Evolutionary conservation across 164 flowering plant genomes (phyloP).

Genomic region (Kalanchoe fedtschenkoi): DNA sequence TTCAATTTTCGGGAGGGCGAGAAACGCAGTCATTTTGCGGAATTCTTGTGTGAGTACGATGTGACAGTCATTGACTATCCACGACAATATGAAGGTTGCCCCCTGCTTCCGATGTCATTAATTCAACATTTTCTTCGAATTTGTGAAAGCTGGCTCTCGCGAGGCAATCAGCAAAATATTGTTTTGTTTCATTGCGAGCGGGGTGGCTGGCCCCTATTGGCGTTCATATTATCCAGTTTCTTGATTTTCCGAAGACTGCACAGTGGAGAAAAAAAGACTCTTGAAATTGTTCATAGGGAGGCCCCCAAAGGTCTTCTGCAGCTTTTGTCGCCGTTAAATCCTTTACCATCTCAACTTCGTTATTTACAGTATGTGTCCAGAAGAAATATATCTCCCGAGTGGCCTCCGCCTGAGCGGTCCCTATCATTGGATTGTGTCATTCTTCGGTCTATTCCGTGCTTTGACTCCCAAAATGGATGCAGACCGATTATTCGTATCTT

Average conservation of each 20-base stretch:
- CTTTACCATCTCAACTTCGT: slow-evolving; percentile 90
- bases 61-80: slow-evolving; percentile 90
- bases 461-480: slow-evolving; percentile 74
- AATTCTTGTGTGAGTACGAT: slow-evolving; percentile 71
- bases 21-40: slow-evolving; percentile 80
- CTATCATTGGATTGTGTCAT: slow-evolving; percentile 92
- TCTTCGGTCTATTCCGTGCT: slow-evolving; percentile 79
- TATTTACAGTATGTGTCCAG: slow-evolving; percentile 88
- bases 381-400: slow-evolving; percentile 78
- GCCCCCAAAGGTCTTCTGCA: slow-evolving; percentile 88
- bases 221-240: slow-evolving; percentile 77
- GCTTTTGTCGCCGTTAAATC: slow-evolving; percentile 85
- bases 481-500: slow-evolving; percentile 88
- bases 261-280: slow-evolving; percentile 70
- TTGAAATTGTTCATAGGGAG: slow-evolving; percentile 90
- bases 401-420: slow-evolving; percentile 93
- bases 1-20: slow-evolving; percentile 94
- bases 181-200: slow-evolving; percentile 89
- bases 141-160: slow-evolving; percentile 80
- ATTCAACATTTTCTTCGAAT: slow-evolving; percentile 84
- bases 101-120: slow-evolving; percentile 72
- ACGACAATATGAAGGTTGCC: slow-evolving; percentile 92
- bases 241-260: slow-evolving; percentile 67
- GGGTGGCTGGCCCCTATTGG: slow-evolving; percentile 95
- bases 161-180: slow-evolving; percentile 60